A percentile compares a stretch with the other conserved stretches of the same genome.
phyloP scores from a whole-genome alignment of 2,329 filamentous ascomycete species.

The Blumeriella jaapii region DNA sequence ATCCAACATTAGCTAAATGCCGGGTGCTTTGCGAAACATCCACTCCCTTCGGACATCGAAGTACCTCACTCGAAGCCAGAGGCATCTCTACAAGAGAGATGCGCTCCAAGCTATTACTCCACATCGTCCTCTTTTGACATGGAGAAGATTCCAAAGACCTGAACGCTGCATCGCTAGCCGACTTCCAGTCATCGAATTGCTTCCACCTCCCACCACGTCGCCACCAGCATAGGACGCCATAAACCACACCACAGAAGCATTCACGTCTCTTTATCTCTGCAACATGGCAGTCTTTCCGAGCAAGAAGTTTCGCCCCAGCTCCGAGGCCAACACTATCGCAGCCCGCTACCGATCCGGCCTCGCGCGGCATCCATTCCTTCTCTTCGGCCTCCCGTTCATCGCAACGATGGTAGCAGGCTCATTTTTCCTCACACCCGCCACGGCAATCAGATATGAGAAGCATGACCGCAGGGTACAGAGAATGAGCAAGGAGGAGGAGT shows the following conservation, averaged over 20 bases:
- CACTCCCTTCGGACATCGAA: no score
- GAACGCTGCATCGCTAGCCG: no score
- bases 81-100: no score
- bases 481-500: slow-evolving; percentile 73
- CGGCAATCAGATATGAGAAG: slow-evolving; percentile 85
- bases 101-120: no score
- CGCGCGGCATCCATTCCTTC: slow-evolving; percentile 70
- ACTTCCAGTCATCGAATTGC: no score
- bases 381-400: slow-evolving; percentile 92
- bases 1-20: no score
- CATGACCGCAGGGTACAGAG: slow-evolving; percentile 84
- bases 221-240: neutral
- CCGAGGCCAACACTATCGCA: slow-evolving; percentile 57
- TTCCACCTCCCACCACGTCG: neutral
- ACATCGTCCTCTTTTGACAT: no score
- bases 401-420: slow-evolving; percentile 80
- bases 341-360: slow-evolving; percentile 67
- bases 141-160: no score
- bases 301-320: slow-evolving; percentile 59
- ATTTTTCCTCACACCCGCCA: slow-evolving; percentile 88
- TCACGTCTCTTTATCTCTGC: neutral
- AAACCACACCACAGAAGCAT: neutral
- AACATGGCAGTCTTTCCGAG: slow-evolving; percentile 39
- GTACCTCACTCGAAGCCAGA: no score
- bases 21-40: no score